phyloP scores from a whole-genome alignment of 371 early-diverging fungal species.

The Actinomortierella wolfii region DNA sequence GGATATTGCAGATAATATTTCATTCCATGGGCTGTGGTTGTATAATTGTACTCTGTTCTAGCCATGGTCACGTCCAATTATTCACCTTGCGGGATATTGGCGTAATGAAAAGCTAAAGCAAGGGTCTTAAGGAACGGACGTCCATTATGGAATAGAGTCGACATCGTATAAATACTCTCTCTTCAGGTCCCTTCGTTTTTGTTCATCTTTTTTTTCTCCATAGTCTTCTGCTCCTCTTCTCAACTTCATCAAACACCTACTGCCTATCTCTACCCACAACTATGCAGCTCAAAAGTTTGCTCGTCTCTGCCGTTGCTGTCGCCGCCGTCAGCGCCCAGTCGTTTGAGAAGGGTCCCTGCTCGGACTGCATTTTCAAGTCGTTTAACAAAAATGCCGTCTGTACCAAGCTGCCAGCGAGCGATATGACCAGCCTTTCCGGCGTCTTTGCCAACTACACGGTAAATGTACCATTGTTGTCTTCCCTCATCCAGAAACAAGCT shows the following conservation, averaged over 20 bases:
- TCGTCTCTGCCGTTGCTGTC: constrained; percentile 29
- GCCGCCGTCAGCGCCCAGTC: constrained; percentile 28
- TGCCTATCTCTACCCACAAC: constrained; percentile 4
- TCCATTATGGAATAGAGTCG: too few species aligned
- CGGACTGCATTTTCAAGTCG: constrained; percentile 17
- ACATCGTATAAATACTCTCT: too few species aligned
- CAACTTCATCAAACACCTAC: neutral
- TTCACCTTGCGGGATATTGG: too few species aligned
- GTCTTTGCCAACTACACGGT: constrained; percentile 4
- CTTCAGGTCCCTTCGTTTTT: too few species aligned
- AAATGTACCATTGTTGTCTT: neutral
- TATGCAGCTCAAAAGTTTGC: constrained; percentile 45
- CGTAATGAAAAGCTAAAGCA: too few species aligned
- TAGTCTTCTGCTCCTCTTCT: constrained; percentile 1
- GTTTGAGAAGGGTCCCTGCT: constrained; percentile 21
- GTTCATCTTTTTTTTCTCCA: too few species aligned
- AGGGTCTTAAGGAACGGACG: too few species aligned
- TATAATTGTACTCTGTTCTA: too few species aligned
- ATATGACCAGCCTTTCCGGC: neutral
- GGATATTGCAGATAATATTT: too few species aligned
- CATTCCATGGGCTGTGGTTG: too few species aligned
- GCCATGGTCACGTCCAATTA: too few species aligned
- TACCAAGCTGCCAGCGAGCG: constrained; percentile 6
- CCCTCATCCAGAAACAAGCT: constrained; percentile 5
- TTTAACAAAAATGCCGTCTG: constrained; percentile 17